Conservation (phyloP, 306 rosid genomes). For the Sesbania bispinosa region DNA sequence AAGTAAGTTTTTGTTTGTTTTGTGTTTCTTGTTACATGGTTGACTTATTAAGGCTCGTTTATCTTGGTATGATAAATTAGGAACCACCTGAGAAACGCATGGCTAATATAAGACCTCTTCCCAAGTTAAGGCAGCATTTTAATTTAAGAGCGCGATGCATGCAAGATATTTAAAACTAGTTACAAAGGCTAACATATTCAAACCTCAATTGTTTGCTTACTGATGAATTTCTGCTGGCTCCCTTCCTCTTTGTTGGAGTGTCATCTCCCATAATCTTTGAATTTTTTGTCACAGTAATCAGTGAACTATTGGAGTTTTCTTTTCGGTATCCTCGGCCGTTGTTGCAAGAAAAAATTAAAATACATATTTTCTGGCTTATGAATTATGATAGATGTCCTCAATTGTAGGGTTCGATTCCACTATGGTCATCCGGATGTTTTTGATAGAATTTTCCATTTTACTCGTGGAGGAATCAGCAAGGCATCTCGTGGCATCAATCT, state of each 20-base stretch:
- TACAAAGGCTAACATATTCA: neutral
- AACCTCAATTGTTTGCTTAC: neutral
- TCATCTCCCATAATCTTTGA: slow-evolving; percentile 31
- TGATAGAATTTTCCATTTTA: slow-evolving; percentile 90
- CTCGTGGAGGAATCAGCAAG: slow-evolving; percentile 99
- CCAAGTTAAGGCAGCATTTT: slow-evolving; percentile 5
- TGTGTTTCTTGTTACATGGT: slow-evolving; percentile 5
- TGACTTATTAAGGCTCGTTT: neutral
- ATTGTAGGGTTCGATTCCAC: slow-evolving; percentile 86
- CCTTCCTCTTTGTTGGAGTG: neutral
- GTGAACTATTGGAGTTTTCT: neutral
- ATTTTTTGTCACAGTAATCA: slow-evolving; percentile 6
- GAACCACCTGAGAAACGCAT: neutral
- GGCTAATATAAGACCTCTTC: slow-evolving; percentile 15
- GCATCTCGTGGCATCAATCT: slow-evolving; percentile 95
- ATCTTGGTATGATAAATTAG: slow-evolving; percentile 2
- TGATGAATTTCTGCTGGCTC: slow-evolving; percentile 1
- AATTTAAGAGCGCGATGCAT: neutral
- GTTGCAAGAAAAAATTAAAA: neutral
- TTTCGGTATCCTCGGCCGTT: neutral
- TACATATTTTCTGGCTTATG: slow-evolving; percentile 3
- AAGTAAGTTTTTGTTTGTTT: slow-evolving; percentile 53
- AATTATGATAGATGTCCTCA: slow-evolving; percentile 17
- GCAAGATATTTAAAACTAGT: neutral
- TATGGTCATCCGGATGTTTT: slow-evolving; percentile 98